Evolutionary conservation across 768 basidiomycete genomes (phyloP).

Genomic region (Phanerodontia chrysosporium): DNA sequence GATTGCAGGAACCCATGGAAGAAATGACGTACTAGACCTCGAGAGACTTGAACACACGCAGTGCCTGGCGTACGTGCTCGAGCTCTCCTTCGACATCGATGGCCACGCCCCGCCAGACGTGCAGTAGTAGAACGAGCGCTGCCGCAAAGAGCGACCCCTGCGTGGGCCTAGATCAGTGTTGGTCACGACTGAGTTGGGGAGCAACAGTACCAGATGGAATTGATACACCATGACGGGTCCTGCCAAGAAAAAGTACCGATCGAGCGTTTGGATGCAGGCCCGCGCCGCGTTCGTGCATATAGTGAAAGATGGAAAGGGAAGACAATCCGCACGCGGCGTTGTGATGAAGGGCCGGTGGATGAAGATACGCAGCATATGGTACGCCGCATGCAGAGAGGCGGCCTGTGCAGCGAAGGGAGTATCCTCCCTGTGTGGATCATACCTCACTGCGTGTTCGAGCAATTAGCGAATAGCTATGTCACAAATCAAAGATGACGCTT

Average conservation of each 20-base stretch:
- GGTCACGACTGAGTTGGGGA: not conserved
- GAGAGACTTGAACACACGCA: conserved; percentile 20
- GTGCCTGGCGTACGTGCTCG: conserved; percentile 38
- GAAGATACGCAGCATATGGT: conserved; percentile 49
- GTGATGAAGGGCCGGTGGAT: conserved; percentile 47
- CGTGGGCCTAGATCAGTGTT: not conserved
- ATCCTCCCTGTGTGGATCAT: conserved; percentile 35
- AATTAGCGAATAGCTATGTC: not conserved
- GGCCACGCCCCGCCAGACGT: conserved; percentile 45
- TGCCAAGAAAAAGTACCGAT: not conserved
- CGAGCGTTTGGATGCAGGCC: conserved; percentile 37
- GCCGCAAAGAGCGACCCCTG: conserved; percentile 34
- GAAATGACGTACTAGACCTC: conserved; percentile 10
- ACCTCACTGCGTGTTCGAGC: conserved; percentile 22
- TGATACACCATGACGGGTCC: not conserved
- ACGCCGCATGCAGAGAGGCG: conserved; percentile 44
- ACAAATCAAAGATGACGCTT: conserved; percentile 22
- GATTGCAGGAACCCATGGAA: too few species aligned
- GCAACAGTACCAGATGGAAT: not conserved
- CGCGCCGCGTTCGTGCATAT: conserved; percentile 45
- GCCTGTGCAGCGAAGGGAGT: conserved; percentile 46
- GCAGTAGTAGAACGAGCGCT: conserved; percentile 50
- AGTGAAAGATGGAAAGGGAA: conserved; percentile 39
- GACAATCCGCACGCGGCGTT: conserved; percentile 14
- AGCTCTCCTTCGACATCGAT: conserved; percentile 31